phyloP scores from a whole-genome alignment of 345 rosid genomes.

The Linum lewisii region DNA sequence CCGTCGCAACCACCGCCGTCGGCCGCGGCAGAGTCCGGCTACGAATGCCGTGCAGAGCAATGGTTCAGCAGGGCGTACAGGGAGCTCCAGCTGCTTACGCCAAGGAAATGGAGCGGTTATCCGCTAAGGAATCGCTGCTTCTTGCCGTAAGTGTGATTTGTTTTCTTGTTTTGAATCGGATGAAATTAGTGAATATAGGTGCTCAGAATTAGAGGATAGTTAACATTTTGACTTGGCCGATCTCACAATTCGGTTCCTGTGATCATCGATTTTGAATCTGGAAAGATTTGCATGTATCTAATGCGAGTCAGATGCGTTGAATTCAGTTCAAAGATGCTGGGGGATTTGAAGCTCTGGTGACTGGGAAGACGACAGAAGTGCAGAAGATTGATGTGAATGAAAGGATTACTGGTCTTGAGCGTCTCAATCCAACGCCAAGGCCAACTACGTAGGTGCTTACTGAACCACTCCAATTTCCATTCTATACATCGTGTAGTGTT shows the following conservation, averaged over 20 bases:
- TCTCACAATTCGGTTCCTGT: no score
- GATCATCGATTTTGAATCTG: not conserved
- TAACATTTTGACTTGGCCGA: not conserved
- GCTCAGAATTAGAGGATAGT: not conserved
- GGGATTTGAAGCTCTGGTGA: conserved; percentile 71
- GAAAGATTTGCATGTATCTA: not conserved
- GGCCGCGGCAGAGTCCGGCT: conserved; percentile 9
- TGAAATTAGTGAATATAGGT: not conserved
- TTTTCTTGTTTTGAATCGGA: not conserved
- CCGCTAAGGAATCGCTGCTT: conserved; percentile 91
- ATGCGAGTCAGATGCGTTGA: not conserved
- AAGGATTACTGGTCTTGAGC: conserved; percentile 72
- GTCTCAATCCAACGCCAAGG: conserved; percentile 82
- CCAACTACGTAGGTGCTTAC: conserved; percentile 76
- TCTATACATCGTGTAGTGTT: conserved; percentile 9
- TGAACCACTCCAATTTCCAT: conserved; percentile 3
- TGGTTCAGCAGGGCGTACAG: conserved; percentile 62
- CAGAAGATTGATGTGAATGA: conserved; percentile 90
- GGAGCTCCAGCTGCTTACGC: conserved; percentile 80
- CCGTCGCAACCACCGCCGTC: not conserved
- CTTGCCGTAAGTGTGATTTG: conserved; percentile 49
- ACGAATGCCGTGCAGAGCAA: conserved; percentile 21
- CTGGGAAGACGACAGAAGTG: conserved; percentile 56
- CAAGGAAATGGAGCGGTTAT: conserved; percentile 91
- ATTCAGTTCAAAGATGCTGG: conserved; percentile 86